Evolutionary conservation across 2,329 filamentous ascomycete species (phyloP).

Genomic region (Aspergillus brasiliensis): DNA sequence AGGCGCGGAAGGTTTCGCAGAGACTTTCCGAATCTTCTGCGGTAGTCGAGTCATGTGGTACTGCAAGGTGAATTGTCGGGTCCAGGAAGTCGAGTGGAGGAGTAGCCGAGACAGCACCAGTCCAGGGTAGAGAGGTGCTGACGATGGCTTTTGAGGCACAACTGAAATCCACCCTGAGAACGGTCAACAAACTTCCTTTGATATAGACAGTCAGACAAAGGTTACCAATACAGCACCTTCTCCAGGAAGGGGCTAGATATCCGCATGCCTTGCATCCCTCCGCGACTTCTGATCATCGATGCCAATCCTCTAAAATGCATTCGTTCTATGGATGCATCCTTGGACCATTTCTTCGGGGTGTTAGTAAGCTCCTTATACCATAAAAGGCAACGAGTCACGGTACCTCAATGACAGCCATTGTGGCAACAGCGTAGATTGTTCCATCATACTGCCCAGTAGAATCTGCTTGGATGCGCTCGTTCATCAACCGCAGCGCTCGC

Average conservation of each 20-base stretch:
- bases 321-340: conserved; percentile 32
- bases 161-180: conserved; percentile 33
- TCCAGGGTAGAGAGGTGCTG: conserved; percentile 33
- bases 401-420: conserved; percentile 39
- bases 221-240: conserved; percentile 37
- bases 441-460: conserved; percentile 29
- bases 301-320: conserved; percentile 33
- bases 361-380: conserved; percentile 13
- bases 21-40: conserved; percentile 22
- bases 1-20: conserved; percentile 27
- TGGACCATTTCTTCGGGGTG: conserved; percentile 36
- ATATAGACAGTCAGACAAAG: neutral
- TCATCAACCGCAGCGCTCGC: conserved; percentile 33
- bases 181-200: conserved; percentile 4
- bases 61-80: conserved; percentile 23
- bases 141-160: conserved; percentile 35
- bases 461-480: conserved; percentile 31
- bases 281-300: conserved; percentile 31
- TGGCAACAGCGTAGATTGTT: conserved; percentile 35
- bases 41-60: conserved; percentile 12
- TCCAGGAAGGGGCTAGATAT: conserved; percentile 31
- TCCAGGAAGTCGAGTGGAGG: conserved; percentile 28
- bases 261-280: conserved; percentile 34
- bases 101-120: conserved; percentile 27
- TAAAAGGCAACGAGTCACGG: neutral